phyloP scores from a whole-genome alignment of 106 monocot genomes.

The Dendrobium officinale region DNA sequence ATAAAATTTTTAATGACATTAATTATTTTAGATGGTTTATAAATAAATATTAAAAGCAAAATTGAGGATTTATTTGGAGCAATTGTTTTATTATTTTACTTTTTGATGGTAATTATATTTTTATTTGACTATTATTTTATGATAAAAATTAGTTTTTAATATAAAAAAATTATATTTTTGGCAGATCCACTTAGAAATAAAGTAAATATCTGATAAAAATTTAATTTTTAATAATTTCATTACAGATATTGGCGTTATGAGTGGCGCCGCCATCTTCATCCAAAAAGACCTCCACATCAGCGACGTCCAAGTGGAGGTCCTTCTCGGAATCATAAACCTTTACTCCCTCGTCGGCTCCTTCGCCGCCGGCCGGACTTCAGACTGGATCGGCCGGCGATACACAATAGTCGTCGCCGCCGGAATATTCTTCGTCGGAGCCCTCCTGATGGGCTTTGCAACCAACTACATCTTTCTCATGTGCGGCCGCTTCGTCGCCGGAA shows the following conservation, averaged over 20 bases:
- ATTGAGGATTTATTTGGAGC: too few relatives aligned
- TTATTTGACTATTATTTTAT: too few relatives aligned
- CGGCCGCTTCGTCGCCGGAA: conserved; percentile 70
- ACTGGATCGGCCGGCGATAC: conserved; percentile 68
- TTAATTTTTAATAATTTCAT: neutral
- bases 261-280: conserved; percentile 62
- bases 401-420: conserved; percentile 58
- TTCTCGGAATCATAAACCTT: conserved; percentile 67
- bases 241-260: conserved; percentile 74
- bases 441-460: conserved; percentile 66
- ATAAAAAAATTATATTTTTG: too few relatives aligned
- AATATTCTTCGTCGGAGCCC: conserved; percentile 68
- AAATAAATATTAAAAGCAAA: too few relatives aligned
- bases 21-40: too few relatives aligned
- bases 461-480: conserved; percentile 64
- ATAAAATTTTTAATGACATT: too few relatives aligned
- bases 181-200: too few relatives aligned
- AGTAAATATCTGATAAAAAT: too few relatives aligned
- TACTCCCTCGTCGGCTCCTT: conserved; percentile 61
- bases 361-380: conserved; percentile 67
- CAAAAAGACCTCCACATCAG: conserved; percentile 53
- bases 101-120: too few relatives aligned
- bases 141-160: too few relatives aligned
- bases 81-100: too few relatives aligned
- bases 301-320: conserved; percentile 54